Evolutionary conservation across 306 rosid genomes (phyloP).

Genomic region (Sophora flavescens): DNA sequence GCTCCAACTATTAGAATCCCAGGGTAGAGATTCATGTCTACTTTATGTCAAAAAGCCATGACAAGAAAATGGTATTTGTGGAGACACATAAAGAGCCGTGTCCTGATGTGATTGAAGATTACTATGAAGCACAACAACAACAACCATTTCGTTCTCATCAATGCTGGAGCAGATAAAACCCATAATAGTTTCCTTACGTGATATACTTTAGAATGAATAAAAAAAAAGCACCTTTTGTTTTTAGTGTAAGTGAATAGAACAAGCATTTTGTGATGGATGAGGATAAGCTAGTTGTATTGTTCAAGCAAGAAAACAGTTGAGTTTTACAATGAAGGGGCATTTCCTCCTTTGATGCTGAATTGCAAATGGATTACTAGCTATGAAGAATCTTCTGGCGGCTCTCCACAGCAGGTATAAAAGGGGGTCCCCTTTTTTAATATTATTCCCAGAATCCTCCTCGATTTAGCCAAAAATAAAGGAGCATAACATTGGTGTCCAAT

Average conservation of each 20-base stretch:
- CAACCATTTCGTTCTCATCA: conserved; percentile 30
- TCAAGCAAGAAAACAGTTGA: not conserved
- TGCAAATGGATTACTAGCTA: not conserved
- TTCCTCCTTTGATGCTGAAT: not conserved
- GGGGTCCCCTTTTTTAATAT: not conserved
- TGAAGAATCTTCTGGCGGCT: conserved; percentile 9
- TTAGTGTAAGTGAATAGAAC: not conserved
- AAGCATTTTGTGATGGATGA: not conserved
- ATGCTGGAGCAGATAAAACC: conserved; percentile 31
- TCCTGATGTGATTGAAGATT: conserved; percentile 30
- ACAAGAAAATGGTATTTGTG: not conserved
- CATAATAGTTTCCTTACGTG: too few relatives aligned
- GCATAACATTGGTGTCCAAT: conserved; percentile 23
- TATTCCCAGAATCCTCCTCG: not conserved
- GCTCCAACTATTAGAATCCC: conserved; percentile 41
- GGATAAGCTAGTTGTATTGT: not conserved
- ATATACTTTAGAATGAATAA: too few relatives aligned
- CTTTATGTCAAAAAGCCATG: conserved; percentile 16
- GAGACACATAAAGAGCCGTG: conserved; percentile 19
- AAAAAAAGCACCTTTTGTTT: not conserved
- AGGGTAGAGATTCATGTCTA: conserved; percentile 29
- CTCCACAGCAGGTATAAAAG: not conserved
- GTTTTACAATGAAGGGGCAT: conserved; percentile 25
- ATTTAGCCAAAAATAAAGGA: not conserved
- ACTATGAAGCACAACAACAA: conserved; percentile 41